Conservation (phyloP, 768 basidiomycete species). For the Antrodiella citrinella region DNA sequence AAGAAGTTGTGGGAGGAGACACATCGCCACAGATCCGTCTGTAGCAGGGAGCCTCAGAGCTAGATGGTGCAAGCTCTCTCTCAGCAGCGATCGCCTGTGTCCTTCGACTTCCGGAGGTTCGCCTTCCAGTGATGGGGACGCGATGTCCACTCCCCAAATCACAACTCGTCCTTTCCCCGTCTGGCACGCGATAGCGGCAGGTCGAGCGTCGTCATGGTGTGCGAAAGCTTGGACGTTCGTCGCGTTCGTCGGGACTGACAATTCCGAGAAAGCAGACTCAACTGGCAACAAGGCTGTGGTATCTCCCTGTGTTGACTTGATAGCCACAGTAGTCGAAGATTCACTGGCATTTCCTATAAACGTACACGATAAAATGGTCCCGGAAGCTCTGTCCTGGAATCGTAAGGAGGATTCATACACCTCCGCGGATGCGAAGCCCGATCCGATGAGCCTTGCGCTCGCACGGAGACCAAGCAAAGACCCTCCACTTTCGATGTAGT, state of each 20-base stretch:
- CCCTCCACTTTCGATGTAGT: slow-evolving; percentile 64
- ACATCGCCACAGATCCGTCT: slow-evolving; percentile 3
- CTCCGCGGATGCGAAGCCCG: background rate
- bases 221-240: slow-evolving; percentile 26
- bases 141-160: slow-evolving; percentile 40
- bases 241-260: slow-evolving; percentile 17
- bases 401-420: slow-evolving; percentile 3
- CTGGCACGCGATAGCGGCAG: slow-evolving; percentile 26
- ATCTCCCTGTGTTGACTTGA: background rate
- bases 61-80: slow-evolving; percentile 27
- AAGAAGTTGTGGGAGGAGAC: slow-evolving; percentile 23
- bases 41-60: slow-evolving; percentile 34
- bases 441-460: slow-evolving; percentile 41
- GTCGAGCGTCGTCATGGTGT: slow-evolving; percentile 24
- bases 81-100: slow-evolving; percentile 19
- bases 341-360: background rate
- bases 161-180: slow-evolving; percentile 32
- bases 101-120: slow-evolving; percentile 13
- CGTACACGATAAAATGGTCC: slow-evolving; percentile 5
- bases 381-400: slow-evolving; percentile 8
- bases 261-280: slow-evolving; percentile 28
- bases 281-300: slow-evolving; percentile 1
- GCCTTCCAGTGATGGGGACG: slow-evolving; percentile 4
- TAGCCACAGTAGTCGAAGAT: background rate
- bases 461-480: slow-evolving; percentile 60